phyloP scores from a whole-genome alignment of 2,329 filamentous ascomycete genomes.

The Curvularia eragrostidis region DNA sequence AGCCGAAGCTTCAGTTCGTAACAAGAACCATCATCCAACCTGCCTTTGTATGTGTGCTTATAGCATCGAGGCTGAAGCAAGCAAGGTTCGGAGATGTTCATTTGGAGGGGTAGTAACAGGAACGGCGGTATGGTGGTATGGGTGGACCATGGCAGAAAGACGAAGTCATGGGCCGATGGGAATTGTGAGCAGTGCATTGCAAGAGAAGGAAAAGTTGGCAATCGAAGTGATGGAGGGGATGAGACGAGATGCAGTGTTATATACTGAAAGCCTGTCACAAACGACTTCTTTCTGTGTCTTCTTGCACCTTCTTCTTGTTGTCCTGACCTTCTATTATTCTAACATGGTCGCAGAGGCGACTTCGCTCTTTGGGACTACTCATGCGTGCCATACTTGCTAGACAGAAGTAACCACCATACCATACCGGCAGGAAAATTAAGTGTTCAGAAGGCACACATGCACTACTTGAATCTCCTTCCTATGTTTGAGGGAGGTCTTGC shows the following conservation, averaged over 20 bases:
- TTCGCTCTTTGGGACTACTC: neutral
- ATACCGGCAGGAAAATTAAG: neutral
- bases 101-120: neutral
- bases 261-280: neutral
- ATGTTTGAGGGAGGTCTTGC: neutral
- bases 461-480: neutral
- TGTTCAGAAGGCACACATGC: neutral
- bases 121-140: neutral
- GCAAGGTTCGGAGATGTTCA: neutral
- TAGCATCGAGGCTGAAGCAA: neutral
- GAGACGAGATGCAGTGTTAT: neutral
- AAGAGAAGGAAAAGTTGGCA: neutral
- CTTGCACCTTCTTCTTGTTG: neutral
- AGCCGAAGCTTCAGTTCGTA: too few relatives aligned
- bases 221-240: neutral
- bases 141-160: neutral
- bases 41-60: neutral
- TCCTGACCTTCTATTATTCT: neutral
- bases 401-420: too few relatives aligned
- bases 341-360: neutral
- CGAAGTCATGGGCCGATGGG: neutral
- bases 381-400: neutral
- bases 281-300: neutral
- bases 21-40: neutral
- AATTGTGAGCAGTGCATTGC: neutral